A percentile compares a stretch with the other conserved stretches of the same genome.
Conservation (phyloP, 257 asterid genomes). For the Salvia splendens region DNA sequence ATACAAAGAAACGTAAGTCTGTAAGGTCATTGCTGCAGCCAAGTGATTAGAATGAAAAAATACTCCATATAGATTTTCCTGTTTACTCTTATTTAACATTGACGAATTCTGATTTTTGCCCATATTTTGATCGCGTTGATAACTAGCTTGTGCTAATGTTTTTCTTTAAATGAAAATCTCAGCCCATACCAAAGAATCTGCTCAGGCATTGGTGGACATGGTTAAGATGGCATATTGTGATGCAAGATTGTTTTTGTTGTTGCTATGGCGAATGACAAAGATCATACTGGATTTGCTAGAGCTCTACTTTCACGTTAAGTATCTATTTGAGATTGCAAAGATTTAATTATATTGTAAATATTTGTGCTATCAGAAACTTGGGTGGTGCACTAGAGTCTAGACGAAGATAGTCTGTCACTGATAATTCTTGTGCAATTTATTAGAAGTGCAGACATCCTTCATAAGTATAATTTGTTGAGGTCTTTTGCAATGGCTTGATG, state of each 20-base stretch:
- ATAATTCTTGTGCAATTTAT: neutral
- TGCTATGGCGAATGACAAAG: conserved; percentile 96
- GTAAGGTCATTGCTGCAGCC: conserved; percentile 8
- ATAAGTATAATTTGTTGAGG: neutral
- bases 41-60: conserved; percentile 11
- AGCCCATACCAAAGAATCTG: conserved; percentile 98
- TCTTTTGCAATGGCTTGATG: neutral
- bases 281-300: conserved; percentile 78
- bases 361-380: conserved; percentile 10
- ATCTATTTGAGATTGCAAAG: conserved; percentile 24
- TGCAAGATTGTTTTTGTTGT: conserved; percentile 67
- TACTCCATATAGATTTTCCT: conserved; percentile 5
- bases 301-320: conserved; percentile 70
- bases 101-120: neutral
- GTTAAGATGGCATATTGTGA: conserved; percentile 59
- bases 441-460: neutral
- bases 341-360: conserved; percentile 20
- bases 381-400: conserved; percentile 23
- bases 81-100: neutral
- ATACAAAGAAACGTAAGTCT: neutral
- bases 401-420: neutral
- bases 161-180: conserved; percentile 32
- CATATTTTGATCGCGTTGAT: conserved; percentile 13
- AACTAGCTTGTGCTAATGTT: conserved; percentile 19
- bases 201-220: conserved; percentile 66